Evolutionary conservation across 257 asterid species (phyloP).

Genomic region (Solanum corneliomulleri): DNA sequence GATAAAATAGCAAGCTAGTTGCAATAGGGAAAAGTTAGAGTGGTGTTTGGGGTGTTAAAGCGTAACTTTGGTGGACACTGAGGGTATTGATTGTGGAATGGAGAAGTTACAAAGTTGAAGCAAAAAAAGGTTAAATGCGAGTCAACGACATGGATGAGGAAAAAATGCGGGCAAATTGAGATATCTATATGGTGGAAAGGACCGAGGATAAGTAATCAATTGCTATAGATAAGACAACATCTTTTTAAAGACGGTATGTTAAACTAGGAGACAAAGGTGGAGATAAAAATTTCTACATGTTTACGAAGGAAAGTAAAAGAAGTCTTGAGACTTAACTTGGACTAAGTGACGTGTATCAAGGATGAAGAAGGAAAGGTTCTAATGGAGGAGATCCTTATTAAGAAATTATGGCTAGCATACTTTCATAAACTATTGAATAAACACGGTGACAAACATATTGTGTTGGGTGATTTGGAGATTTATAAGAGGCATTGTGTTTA

Average conservation of each 20-base stretch:
- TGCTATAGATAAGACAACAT: background rate
- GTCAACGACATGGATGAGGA: background rate
- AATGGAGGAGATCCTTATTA: background rate
- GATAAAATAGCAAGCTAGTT: background rate
- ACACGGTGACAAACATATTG: background rate
- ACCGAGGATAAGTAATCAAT: no score
- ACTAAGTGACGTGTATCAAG: no score
- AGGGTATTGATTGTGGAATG: background rate
- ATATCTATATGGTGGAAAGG: no score
- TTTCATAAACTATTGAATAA: no score
- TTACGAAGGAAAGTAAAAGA: background rate
- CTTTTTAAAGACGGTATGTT: no score
- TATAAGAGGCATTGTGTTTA: no score
- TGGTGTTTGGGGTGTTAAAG: background rate
- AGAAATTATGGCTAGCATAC: background rate
- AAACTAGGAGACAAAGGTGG: background rate
- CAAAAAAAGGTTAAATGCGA: background rate
- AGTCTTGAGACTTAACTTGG: background rate
- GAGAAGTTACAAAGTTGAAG: background rate
- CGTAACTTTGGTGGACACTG: background rate
- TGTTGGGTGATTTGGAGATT: background rate
- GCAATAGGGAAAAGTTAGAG: no score
- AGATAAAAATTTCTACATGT: background rate
- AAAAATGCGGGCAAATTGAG: background rate
- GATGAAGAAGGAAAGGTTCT: background rate